Conservation (phyloP, 2,329 filamentous ascomycete genomes). For the Byssochlamys sp. region DNA sequence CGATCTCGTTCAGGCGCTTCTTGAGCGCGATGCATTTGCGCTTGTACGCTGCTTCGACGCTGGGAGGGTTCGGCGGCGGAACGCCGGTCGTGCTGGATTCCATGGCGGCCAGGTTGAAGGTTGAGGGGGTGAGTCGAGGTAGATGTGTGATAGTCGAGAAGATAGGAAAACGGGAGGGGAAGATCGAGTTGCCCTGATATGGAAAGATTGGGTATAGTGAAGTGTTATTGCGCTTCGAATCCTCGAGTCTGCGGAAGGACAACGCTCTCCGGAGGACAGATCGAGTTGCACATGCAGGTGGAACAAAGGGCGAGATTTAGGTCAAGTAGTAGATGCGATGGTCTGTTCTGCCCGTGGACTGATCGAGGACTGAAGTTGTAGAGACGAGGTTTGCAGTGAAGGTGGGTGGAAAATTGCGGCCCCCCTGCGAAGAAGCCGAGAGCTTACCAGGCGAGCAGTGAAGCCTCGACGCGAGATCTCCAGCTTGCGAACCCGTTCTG, state of each 20-base stretch:
- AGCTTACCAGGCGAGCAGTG: not conserved
- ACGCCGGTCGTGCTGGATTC: constrained; percentile 17
- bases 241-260: not conserved
- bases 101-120: constrained; percentile 11
- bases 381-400: not conserved
- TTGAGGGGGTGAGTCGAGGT: not conserved
- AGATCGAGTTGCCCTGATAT: not conserved
- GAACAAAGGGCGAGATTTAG: not conserved
- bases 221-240: not conserved
- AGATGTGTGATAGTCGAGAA: not conserved
- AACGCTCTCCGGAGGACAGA: not conserved
- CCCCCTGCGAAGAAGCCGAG: not conserved
- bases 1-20: constrained; percentile 81
- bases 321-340: not conserved
- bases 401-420: not conserved
- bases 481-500: constrained; percentile 13
- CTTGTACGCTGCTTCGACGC: constrained; percentile 90
- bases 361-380: not conserved
- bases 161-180: not conserved
- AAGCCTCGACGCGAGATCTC: not conserved
- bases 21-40: constrained; percentile 93
- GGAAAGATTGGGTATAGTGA: not conserved
- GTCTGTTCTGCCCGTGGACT: not conserved
- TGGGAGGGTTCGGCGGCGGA: constrained; percentile 57
- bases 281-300: not conserved